Evolutionary conservation across 371 early-diverging fungal genomes (phyloP).

Genomic region (Gilbertella persicaria): DNA sequence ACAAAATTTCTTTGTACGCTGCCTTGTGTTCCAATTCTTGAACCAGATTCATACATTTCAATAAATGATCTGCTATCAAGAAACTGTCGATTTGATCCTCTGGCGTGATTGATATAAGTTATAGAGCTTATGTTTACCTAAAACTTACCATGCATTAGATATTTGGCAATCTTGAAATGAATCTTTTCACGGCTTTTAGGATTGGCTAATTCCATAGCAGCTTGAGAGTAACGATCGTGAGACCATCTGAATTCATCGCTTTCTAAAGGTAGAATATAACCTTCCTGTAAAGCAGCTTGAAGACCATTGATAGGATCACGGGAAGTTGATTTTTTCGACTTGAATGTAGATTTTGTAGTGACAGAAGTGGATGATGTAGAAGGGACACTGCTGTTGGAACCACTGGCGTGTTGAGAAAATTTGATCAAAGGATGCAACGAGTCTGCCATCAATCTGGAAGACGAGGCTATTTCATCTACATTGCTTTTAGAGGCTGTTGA

Average conservation of each 20-base stretch:
- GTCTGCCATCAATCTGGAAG: background rate
- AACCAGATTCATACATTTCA: conserved; percentile 35
- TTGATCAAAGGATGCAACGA: conserved; percentile 4
- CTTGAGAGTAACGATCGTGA: conserved; percentile 50
- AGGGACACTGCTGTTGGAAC: background rate
- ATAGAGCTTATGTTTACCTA: too few relatives aligned
- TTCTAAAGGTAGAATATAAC: conserved; percentile 43
- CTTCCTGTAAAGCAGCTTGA: conserved; percentile 49
- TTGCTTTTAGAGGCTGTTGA: background rate
- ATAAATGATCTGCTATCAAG: conserved; percentile 41
- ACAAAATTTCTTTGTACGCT: conserved; percentile 27
- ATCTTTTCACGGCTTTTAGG: conserved; percentile 34
- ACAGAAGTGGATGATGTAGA: background rate
- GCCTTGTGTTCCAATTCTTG: conserved; percentile 19
- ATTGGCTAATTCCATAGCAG: conserved; percentile 48
- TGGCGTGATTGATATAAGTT: conserved; percentile 6
- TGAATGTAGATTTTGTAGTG: background rate
- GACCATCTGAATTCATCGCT: conserved; percentile 49
- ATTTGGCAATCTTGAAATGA: conserved; percentile 41
- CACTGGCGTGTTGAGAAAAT: background rate
- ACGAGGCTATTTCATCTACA: background rate
- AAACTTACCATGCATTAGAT: conserved; percentile 24
- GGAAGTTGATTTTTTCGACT: too few relatives aligned
- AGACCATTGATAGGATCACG: conserved; percentile 45
- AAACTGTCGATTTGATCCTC: conserved; percentile 32